Evolutionary conservation across 2,329 filamentous ascomycete species (phyloP), one percentile per base, ranked within the genome.

Genomic region (Dothistroma septosporum): DNA sequence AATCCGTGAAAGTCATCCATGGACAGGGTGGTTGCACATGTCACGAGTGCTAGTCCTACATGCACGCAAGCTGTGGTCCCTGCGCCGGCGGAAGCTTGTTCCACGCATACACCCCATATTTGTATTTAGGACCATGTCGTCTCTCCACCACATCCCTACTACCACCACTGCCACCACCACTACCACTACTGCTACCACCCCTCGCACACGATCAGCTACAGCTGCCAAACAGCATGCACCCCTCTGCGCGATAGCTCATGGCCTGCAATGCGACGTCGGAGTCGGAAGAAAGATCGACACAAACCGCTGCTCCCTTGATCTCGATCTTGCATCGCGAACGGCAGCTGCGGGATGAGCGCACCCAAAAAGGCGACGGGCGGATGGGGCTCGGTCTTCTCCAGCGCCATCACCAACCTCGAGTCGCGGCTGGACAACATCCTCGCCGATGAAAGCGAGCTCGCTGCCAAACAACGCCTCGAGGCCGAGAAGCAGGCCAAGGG

Each of bases 361-460:
- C 66, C 59, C 58, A 70, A 68, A 65, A 72, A 70, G 52, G 64
- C 64, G 49, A 68, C 24, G 11, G 58, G 67, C 47, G 71, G 76
- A 66, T 78, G 77, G 76, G 76, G 77, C 58, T 76, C 74, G 33
- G 88, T 96, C 73, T 83, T 97, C 62, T 90, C 92, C 66, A 91
- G 93, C 76, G 92, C 93, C 65, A 91, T 97, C 62, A 92, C 92
- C 58, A 92, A 92, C 62, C 89, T 99, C 60, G 94, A 99, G 78
- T 95, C 92, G 61, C 87, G 90, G 48, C 84, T 99, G 61, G 94
- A 99, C 75, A 92, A 85, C 54, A 96, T 99, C 61, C 83, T 99
- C 62, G 87, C 91, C 57, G 92, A 97, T 67, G 87, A 90, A 58
- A 86, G 88, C 48, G 84, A 85, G 53, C 79, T 76, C 33, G 55